Percentiles rank a stretch among this genome's conserved stretches.
phyloP scores from a whole-genome alignment of 352 stramenopile species.

The Globisporangium takayamanum region DNA sequence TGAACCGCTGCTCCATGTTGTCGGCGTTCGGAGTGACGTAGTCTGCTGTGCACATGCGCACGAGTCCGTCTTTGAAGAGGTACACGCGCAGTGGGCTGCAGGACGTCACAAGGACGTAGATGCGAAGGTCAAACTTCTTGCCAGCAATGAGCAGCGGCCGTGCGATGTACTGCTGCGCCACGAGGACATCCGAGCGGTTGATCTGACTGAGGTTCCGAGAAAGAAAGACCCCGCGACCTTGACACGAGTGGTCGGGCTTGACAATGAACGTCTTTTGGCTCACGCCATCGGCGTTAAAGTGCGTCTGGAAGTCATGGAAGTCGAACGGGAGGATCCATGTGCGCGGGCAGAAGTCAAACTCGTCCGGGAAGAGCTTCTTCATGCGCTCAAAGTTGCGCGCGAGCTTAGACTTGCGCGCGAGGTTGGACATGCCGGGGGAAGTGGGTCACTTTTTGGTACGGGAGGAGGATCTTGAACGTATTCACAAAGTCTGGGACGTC shows the following conservation, averaged over 20 bases:
- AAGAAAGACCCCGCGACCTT: conserved; percentile 93
- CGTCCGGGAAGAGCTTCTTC: conserved; percentile 90
- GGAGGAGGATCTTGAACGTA: conserved; percentile 85
- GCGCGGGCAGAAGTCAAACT: conserved; percentile 93
- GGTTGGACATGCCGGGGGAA: conserved; percentile 94
- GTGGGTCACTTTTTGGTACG: conserved; percentile 94
- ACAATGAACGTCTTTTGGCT: conserved; percentile 93
- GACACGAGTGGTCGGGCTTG: conserved; percentile 89
- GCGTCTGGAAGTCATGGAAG: conserved; percentile 86
- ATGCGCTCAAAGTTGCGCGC: conserved; percentile 95
- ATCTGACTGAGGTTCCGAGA: conserved; percentile 89
- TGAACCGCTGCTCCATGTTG: conserved; percentile 86
- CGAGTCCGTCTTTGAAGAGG: conserved; percentile 88
- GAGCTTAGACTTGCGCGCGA: conserved; percentile 93
- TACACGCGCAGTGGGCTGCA: conserved; percentile 85
- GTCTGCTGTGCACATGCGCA: conserved; percentile 85
- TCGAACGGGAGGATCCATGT: conserved; percentile 97
- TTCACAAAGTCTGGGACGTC: conserved; percentile 89
- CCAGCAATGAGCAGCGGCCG: conserved; percentile 70
- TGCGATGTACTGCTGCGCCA: conserved; percentile 85
- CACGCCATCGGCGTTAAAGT: conserved; percentile 88
- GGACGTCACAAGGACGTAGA: conserved; percentile 89
- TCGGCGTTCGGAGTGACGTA: conserved; percentile 80
- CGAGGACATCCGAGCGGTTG: conserved; percentile 76
- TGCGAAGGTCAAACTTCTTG: conserved; percentile 92